A percentile compares a stretch with the other conserved stretches of the same genome.
These are phyloP conservation scores for Syncephalastrum monosporum DNA, from an alignment of 371 early-diverging fungal species.

Conservation along the genomic window DNA sequence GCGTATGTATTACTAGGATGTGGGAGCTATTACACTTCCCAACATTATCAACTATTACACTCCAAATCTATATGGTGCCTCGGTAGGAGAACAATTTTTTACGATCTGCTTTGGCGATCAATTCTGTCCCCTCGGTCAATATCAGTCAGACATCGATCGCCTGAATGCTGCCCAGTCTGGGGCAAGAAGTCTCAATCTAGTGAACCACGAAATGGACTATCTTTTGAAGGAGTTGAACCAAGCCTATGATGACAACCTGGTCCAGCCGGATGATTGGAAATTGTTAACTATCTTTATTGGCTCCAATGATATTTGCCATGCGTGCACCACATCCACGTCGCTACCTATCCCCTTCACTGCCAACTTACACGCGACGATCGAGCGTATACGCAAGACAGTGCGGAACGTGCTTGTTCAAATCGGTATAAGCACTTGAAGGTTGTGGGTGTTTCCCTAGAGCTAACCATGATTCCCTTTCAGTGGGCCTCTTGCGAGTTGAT, in stretches of 20 bases:
- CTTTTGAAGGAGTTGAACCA: constrained; percentile 26
- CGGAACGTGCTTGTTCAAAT: constrained; percentile 37
- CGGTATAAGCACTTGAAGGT: constrained; percentile 13
- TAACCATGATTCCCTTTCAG: constrained; percentile 9
- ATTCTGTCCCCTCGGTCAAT: constrained; percentile 42
- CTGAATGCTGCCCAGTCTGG: constrained; percentile 56
- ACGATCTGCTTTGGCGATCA: constrained; percentile 45
- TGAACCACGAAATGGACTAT: constrained; percentile 41
- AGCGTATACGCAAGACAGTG: constrained; percentile 26
- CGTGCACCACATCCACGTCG: constrained; percentile 37
- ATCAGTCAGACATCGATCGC: constrained; percentile 28
- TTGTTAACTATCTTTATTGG: constrained; percentile 66
- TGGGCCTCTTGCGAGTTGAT: constrained; percentile 40
- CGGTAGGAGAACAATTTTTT: constrained; percentile 41
- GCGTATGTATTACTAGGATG: constrained; percentile 23
- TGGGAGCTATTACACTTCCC: constrained; percentile 35
- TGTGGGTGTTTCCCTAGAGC: not conserved
- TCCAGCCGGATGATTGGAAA: constrained; percentile 59
- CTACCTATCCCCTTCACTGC: constrained; percentile 24
- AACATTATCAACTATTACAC: constrained; percentile 46
- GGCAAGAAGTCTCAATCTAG: constrained; percentile 38
- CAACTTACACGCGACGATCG: constrained; percentile 37
- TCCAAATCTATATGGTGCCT: constrained; percentile 34
- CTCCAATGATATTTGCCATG: constrained; percentile 66
- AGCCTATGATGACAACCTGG: constrained; percentile 26